Evolutionary conservation across 2,329 filamentous ascomycete genomes (phyloP).

Genomic region (Xylaria sp.): DNA sequence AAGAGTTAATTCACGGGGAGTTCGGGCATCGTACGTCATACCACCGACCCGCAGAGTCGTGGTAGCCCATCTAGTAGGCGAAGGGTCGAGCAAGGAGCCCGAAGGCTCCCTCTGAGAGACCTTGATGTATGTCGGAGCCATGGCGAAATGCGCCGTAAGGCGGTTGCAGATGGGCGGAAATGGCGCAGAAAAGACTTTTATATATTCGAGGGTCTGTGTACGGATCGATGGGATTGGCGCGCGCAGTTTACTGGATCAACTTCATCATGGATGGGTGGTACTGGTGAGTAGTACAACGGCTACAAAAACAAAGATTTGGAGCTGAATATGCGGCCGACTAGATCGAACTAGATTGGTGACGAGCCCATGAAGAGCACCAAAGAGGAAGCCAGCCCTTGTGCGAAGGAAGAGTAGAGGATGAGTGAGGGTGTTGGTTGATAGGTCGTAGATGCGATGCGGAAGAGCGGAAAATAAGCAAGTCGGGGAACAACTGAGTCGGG

Average conservation of each 20-base stretch:
- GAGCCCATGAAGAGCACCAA: slow-evolving; percentile 13
- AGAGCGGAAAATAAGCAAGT: slow-evolving; percentile 1
- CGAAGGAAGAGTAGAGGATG: background rate
- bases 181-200: slow-evolving; percentile 2
- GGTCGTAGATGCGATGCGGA: slow-evolving; percentile 31
- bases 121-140: slow-evolving; percentile 64
- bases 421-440: slow-evolving; percentile 16
- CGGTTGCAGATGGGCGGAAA: background rate
- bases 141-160: slow-evolving; percentile 46
- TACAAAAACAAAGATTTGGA: slow-evolving; percentile 7
- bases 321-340: slow-evolving; percentile 19
- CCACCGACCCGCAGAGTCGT: slow-evolving; percentile 92
- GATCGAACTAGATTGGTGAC: slow-evolving; percentile 3
- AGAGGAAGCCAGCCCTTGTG: slow-evolving; percentile 41
- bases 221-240: slow-evolving; percentile 19
- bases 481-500: slow-evolving; percentile 7
- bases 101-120: slow-evolving; percentile 56
- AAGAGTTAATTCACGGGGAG: slow-evolving; percentile 6
- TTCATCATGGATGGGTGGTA: slow-evolving; percentile 39
- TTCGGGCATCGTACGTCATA: slow-evolving; percentile 68
- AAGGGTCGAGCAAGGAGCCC: slow-evolving; percentile 50
- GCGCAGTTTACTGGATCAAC: slow-evolving; percentile 35
- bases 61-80: slow-evolving; percentile 78
- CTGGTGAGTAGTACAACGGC: slow-evolving; percentile 11
- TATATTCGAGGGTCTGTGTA: slow-evolving; percentile 22